phyloP scores from a whole-genome alignment of 2,329 filamentous ascomycete species.

The Pseudocercospora musae region DNA sequence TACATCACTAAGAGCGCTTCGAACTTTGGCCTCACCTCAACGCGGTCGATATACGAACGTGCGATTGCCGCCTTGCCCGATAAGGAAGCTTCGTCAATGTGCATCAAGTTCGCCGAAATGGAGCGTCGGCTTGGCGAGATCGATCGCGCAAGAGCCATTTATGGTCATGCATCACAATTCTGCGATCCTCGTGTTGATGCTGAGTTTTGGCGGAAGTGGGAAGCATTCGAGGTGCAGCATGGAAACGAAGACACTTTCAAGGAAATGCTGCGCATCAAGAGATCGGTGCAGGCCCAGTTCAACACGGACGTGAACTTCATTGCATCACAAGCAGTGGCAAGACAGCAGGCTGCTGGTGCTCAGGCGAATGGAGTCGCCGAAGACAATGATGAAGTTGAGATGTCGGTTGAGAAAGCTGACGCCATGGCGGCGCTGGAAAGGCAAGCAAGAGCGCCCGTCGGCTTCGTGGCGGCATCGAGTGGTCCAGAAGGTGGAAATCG shows the following conservation, averaged over 20 bases:
- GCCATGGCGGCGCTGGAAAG: slow-evolving; percentile 87
- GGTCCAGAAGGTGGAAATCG: slow-evolving; percentile 36
- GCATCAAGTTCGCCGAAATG: slow-evolving; percentile 97
- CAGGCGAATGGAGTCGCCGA: slow-evolving; percentile 43
- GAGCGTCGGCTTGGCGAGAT: slow-evolving; percentile 88
- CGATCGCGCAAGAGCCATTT: slow-evolving; percentile 91
- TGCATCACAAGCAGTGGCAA: slow-evolving; percentile 86
- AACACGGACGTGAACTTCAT: slow-evolving; percentile 99
- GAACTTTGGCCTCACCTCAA: slow-evolving; percentile 95
- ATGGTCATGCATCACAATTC: slow-evolving; percentile 94
- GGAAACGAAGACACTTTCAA: slow-evolving; percentile 99
- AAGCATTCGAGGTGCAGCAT: slow-evolving; percentile 93
- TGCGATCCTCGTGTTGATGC: slow-evolving; percentile 90
- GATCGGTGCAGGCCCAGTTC: slow-evolving; percentile 95
- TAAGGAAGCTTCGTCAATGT: slow-evolving; percentile 93
- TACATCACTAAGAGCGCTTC: slow-evolving; percentile 99
- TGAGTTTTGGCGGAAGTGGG: slow-evolving; percentile 95
- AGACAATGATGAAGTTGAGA: slow-evolving; percentile 42
- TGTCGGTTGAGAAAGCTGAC: slow-evolving; percentile 59
- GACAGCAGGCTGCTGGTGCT: slow-evolving; percentile 55
- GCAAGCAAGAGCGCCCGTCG: slow-evolving; percentile 80
- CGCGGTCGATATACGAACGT: slow-evolving; percentile 90
- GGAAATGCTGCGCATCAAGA: slow-evolving; percentile 97
- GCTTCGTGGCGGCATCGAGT: slow-evolving; percentile 85
- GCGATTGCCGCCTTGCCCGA: slow-evolving; percentile 93